A percentile compares a stretch with the other conserved stretches of the same genome.
Conservation (phyloP, 2,329 filamentous ascomycete genomes). For the Mycocentrospora acerina region DNA sequence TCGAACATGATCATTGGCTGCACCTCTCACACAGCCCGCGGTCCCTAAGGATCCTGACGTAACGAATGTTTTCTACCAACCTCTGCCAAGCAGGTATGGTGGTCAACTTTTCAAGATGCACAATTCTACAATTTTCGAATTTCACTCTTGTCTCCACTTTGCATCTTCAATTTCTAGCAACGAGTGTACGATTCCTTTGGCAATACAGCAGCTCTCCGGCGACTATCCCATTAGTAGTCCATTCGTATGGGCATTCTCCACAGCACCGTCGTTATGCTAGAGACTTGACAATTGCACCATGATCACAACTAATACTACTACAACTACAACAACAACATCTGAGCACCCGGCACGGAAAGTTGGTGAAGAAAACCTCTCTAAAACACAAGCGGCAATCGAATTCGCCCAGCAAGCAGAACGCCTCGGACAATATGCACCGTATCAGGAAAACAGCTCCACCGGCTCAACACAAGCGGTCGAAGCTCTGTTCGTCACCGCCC, state of each 20-base stretch:
- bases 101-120: conserved; percentile 12
- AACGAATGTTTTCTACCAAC: conserved; percentile 1
- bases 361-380: conserved; percentile 25
- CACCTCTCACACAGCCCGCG: conserved; percentile 6
- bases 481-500: conserved; percentile 64
- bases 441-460: conserved; percentile 44
- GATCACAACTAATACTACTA: too few relatives aligned
- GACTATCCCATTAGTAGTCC: conserved; percentile 7
- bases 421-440: conserved; percentile 44
- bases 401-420: conserved; percentile 62
- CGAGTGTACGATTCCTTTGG: too few relatives aligned
- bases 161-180: too few relatives aligned
- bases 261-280: conserved; percentile 19
- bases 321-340: conserved; percentile 13
- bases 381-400: conserved; percentile 50
- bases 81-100: conserved; percentile 8
- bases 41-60: conserved; percentile 3
- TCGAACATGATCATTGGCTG: conserved; percentile 4
- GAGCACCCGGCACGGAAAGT: conserved; percentile 23
- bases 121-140: conserved; percentile 8
- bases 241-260: conserved; percentile 21
- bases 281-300: conserved; percentile 18
- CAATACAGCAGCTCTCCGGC: neutral
- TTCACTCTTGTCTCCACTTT: conserved; percentile 2
- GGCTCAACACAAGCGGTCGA: conserved; percentile 59